phyloP scores from a whole-genome alignment of 2,329 filamentous ascomycete species.

The Bipolaris victoriae region DNA sequence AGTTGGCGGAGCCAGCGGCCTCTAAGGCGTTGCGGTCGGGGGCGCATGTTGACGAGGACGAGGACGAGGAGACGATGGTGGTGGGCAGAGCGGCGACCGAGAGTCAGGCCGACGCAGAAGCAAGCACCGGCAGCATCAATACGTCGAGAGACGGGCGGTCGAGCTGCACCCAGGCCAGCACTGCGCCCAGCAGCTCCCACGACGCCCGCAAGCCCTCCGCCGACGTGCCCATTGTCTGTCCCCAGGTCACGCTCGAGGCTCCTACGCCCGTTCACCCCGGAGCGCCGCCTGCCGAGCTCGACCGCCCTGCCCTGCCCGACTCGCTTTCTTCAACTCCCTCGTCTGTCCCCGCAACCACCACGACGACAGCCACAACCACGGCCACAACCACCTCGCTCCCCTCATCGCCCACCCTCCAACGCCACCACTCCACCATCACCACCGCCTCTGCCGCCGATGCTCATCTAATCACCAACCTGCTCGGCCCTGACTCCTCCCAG shows the following conservation, averaged over 20 bases:
- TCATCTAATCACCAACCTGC: constrained; percentile 58
- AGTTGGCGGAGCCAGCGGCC: constrained; percentile 34
- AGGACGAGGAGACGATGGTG: constrained; percentile 28
- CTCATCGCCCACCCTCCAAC: constrained; percentile 52
- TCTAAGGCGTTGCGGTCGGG: constrained; percentile 6
- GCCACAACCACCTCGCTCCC: constrained; percentile 34
- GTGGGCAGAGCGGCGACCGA: constrained; percentile 25
- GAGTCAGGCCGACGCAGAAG: constrained; percentile 22
- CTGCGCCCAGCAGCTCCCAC: constrained; percentile 8
- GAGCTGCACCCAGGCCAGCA: constrained; percentile 18
- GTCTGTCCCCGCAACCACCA: constrained; percentile 10
- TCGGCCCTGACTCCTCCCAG: constrained; percentile 52
- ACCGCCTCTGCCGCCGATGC: constrained; percentile 47
- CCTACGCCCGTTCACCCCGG: constrained; percentile 40
- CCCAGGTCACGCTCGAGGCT: constrained; percentile 41
- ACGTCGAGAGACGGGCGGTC: constrained; percentile 28
- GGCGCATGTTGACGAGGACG: constrained; percentile 23
- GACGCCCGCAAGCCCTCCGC: constrained; percentile 20
- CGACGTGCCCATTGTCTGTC: constrained; percentile 26
- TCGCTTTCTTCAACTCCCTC: constrained; percentile 16
- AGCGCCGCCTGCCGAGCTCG: constrained; percentile 25
- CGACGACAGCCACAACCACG: constrained; percentile 19
- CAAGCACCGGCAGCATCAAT: constrained; percentile 15
- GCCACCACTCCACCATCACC: constrained; percentile 49
- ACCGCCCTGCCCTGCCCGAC: constrained; percentile 14